Base-by-base conservation (phyloP, 495 filamentous ascomycete species). In the Terfezia claveryi region DNA sequence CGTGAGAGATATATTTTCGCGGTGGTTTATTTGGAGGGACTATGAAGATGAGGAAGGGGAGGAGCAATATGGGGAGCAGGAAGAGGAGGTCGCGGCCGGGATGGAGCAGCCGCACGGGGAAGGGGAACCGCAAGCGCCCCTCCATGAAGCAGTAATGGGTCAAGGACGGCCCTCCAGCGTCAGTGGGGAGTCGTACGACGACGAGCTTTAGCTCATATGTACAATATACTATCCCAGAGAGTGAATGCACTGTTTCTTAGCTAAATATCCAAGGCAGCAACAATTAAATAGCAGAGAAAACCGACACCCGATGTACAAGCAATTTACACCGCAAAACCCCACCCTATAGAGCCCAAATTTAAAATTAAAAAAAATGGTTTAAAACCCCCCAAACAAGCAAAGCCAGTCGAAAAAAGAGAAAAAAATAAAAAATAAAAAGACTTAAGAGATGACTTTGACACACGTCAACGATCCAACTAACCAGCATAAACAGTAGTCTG, bases 341-440 rank as follows among this genome's bases (percentile, higher is more conserved):
- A 1, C 27, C 27, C 27, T 32, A 32, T 32, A 32, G 27, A 32
- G 27, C 27, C 27, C 27, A 32, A 32, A 32, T 32, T 32, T 1
- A 4, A 32, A 32, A 32, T 1, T 1, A 20, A 20, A 20, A 20
- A 20, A 20, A 20, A 20, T n/a, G 17, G 51, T 23, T 17, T 41
- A n/a, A 36, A 51, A 65, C 62, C 59, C 62, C 59, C 57, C 65
- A 63, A 36, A 63, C 59, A 52, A 59, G 59, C 46, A 62, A 59
- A 7, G 63, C 59, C 38, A 65, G 36, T 10, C 62, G 65, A 56
- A 62, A 56, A 62, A n/a, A n/a, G n/a, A n/a, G n/a, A n/a, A n/a
- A n/a, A n/a, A n/a, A n/a, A n/a, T n/a, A n/a, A n/a, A n/a, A n/a
- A n/a, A n/a, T n/a, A n/a, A n/a, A n/a, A 65, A 54, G 63, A 62